Conservation (phyloP, 2,329 filamentous ascomycete species). For the Zymoseptoria pseudotritici region DNA sequence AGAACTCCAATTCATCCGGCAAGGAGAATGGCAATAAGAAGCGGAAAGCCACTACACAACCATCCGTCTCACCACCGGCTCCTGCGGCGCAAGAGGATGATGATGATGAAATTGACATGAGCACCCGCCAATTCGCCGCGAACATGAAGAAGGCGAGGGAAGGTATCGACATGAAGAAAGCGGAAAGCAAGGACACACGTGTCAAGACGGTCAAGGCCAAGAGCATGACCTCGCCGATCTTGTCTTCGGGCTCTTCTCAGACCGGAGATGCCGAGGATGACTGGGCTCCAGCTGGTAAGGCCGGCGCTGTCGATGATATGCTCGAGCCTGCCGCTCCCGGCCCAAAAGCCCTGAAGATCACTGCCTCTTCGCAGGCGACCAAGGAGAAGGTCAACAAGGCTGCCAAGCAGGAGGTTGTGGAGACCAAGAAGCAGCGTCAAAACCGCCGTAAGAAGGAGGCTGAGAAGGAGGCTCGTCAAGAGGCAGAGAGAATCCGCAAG, state of each 20-base stretch:
- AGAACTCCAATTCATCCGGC: background rate
- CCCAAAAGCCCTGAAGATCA: constrained; percentile 72
- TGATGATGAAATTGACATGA: constrained; percentile 53
- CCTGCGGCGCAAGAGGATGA: constrained; percentile 28
- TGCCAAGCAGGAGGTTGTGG: constrained; percentile 48
- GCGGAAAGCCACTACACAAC: constrained; percentile 26
- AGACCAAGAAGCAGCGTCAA: constrained; percentile 94
- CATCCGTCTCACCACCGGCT: constrained; percentile 11
- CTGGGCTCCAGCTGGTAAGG: constrained; percentile 57
- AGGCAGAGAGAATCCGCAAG: constrained; percentile 72
- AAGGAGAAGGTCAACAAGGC: constrained; percentile 52
- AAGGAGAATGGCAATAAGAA: constrained; percentile 23
- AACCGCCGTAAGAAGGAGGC: constrained; percentile 83
- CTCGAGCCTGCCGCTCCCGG: constrained; percentile 63
- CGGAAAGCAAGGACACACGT: constrained; percentile 44
- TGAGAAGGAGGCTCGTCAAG: constrained; percentile 65
- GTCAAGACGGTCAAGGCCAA: constrained; percentile 44
- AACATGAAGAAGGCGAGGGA: constrained; percentile 65
- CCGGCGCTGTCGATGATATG: constrained; percentile 81
- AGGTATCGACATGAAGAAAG: constrained; percentile 58
- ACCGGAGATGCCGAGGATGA: constrained; percentile 76
- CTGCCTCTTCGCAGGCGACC: constrained; percentile 52
- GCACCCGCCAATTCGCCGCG: constrained; percentile 69
- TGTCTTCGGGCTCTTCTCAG: constrained; percentile 58
- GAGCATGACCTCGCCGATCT: constrained; percentile 28